Evolutionary conservation across 2,329 filamentous ascomycete genomes (phyloP).

Genomic region (Paecilomyces niveus): DNA sequence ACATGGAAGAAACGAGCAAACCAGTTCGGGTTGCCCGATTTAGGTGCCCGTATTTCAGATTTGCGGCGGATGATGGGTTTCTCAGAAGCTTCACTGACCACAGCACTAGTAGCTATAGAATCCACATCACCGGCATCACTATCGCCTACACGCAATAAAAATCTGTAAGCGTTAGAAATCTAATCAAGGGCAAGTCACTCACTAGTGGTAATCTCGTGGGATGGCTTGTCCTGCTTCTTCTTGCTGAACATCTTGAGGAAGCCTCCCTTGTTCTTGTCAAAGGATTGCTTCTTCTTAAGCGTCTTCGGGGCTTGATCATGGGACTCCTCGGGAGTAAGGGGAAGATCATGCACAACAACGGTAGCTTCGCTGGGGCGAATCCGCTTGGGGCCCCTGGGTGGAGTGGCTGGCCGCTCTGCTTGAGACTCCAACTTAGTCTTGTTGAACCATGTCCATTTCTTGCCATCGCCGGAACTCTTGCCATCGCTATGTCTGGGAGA

Average conservation of each 20-base stretch:
- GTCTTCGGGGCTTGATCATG: slow-evolving; percentile 4
- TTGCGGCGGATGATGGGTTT: slow-evolving; percentile 8
- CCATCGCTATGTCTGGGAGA: slow-evolving; percentile 21
- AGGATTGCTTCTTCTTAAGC: slow-evolving; percentile 8
- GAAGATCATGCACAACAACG: slow-evolving; percentile 17
- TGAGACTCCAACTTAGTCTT: slow-evolving; percentile 25
- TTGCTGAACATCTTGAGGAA: slow-evolving; percentile 49
- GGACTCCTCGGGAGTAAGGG: not conserved
- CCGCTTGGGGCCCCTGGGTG: slow-evolving; percentile 15
- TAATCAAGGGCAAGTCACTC: slow-evolving; percentile 13
- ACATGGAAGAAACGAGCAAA: slow-evolving; percentile 81
- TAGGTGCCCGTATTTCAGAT: slow-evolving; percentile 15
- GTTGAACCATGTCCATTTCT: slow-evolving; percentile 42
- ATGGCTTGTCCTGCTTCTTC: slow-evolving; percentile 35
- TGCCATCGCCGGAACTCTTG: slow-evolving; percentile 20
- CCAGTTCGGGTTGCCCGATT: slow-evolving; percentile 65
- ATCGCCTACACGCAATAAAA: not conserved
- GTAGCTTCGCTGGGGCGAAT: slow-evolving; percentile 19
- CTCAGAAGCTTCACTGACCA: not conserved
- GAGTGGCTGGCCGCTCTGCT: slow-evolving; percentile 15
- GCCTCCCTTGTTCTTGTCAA: slow-evolving; percentile 32
- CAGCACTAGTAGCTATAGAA: not conserved
- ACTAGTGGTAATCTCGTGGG: slow-evolving; percentile 29
- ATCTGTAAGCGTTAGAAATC: not conserved
- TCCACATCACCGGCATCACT: not conserved